Evolutionary conservation across 371 early-diverging fungal species (phyloP).

Genomic region (Mortierella sp.): DNA sequence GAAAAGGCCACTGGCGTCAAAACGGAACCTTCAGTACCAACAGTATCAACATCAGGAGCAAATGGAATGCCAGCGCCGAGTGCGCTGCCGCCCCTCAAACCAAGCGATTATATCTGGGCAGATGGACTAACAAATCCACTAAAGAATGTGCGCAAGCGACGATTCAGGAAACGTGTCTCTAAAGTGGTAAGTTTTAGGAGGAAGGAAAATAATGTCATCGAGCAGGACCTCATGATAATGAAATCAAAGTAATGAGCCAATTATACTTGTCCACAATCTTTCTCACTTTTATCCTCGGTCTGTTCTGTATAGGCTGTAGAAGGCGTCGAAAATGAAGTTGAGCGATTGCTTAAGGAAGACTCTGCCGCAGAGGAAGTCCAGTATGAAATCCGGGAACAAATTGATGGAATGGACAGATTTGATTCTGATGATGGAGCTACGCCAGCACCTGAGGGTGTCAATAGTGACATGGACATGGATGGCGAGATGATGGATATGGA

Average conservation of each 20-base stretch:
- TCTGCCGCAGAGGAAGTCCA: constrained; percentile 82
- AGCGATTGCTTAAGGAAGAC: constrained; percentile 87
- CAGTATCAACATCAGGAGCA: constrained; percentile 8
- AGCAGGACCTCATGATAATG: neutral
- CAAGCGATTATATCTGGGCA: constrained; percentile 74
- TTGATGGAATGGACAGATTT: constrained; percentile 48
- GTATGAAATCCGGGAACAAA: constrained; percentile 61
- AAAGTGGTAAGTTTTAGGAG: constrained; percentile 65
- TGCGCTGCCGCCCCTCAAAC: constrained; percentile 53
- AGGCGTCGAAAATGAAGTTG: constrained; percentile 92
- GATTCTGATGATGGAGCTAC: constrained; percentile 53
- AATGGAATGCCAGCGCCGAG: constrained; percentile 16
- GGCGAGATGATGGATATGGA: constrained; percentile 56
- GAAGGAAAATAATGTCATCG: too few species aligned
- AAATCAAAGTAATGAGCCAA: neutral
- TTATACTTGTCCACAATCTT: neutral
- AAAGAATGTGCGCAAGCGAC: constrained; percentile 83
- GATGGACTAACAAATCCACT: constrained; percentile 96
- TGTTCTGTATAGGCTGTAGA: constrained; percentile 79
- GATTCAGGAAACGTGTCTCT: constrained; percentile 93
- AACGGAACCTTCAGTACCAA: constrained; percentile 2
- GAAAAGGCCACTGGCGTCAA: constrained; percentile 15
- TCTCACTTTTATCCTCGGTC: neutral
- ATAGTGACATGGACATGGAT: constrained; percentile 59
- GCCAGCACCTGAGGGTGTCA: constrained; percentile 47